A percentile compares a stretch with the other conserved stretches of the same genome.
phyloP scores from a whole-genome alignment of 345 rosid species.

The Populus ilicifolia region DNA sequence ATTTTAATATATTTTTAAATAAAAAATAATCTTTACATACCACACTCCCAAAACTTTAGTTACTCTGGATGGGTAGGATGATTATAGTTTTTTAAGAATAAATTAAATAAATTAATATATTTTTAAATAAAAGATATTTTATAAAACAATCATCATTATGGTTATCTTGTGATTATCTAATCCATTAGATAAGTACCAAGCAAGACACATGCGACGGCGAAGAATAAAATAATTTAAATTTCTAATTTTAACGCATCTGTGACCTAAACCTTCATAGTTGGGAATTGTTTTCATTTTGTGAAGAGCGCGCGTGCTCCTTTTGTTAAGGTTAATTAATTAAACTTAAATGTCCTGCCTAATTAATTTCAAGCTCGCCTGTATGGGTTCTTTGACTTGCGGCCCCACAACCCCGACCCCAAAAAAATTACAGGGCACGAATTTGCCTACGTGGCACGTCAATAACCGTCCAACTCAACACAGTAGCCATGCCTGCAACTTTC shows the following conservation, averaged over 20 bases:
- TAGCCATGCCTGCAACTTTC: not conserved
- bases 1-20: too few species aligned
- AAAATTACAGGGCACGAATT: not conserved
- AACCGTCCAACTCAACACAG: slow-evolving; percentile 13
- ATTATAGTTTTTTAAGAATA: too few species aligned
- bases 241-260: not conserved
- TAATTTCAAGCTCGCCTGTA: not conserved
- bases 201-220: too few species aligned
- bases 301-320: not conserved
- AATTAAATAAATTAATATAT: too few species aligned
- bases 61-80: too few species aligned
- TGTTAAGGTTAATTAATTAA: not conserved
- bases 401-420: not conserved
- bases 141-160: too few species aligned
- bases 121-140: too few species aligned
- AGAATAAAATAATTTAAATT: too few species aligned
- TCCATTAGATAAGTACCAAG: too few species aligned
- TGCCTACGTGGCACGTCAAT: not conserved
- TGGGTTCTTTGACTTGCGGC: not conserved
- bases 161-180: too few species aligned
- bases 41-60: too few species aligned
- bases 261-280: not conserved
- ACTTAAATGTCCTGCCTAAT: not conserved
- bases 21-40: too few species aligned
- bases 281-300: not conserved